phyloP scores from a whole-genome alignment of 768 basidiomycete species.

The Leccinum barrowsii region DNA sequence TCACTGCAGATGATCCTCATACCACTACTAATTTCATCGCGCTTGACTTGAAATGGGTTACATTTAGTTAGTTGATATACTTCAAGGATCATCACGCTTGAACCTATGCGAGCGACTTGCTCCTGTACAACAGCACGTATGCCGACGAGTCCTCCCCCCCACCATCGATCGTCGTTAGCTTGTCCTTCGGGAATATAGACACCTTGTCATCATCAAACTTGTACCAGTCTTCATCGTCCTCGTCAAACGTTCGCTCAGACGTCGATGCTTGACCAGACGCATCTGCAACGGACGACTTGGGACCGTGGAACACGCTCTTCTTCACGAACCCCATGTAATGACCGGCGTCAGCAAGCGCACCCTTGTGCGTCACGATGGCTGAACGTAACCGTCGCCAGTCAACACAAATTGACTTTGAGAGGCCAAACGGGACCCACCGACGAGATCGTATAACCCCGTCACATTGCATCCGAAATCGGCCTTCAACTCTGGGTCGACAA shows the following conservation, averaged over 20 bases:
- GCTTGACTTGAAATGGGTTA: conserved; percentile 4
- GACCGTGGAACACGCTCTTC: conserved; percentile 62
- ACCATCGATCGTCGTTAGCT: conserved; percentile 80
- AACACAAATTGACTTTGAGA: background rate
- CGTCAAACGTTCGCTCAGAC: conserved; percentile 28
- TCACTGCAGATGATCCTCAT: conserved; percentile 8
- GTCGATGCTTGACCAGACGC: conserved; percentile 7
- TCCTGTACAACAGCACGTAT: conserved; percentile 85
- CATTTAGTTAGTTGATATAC: conserved; percentile 18
- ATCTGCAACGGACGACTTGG: conserved; percentile 1
- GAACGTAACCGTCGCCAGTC: conserved; percentile 2
- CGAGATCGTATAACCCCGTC: conserved; percentile 86
- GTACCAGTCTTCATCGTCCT: conserved; percentile 85
- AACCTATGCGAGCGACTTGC: conserved; percentile 43
- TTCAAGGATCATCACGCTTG: conserved; percentile 1
- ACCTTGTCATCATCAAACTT: conserved; percentile 98
- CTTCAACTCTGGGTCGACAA: conserved; percentile 62
- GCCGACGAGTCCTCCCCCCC: conserved; percentile 90
- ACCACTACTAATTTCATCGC: conserved; percentile 9
- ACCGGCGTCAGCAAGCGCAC: conserved; percentile 89
- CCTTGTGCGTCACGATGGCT: conserved; percentile 98
- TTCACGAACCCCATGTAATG: conserved; percentile 95
- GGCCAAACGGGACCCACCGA: conserved; percentile 51
- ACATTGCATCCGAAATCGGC: conserved; percentile 70
- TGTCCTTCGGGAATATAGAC: conserved; percentile 79